These are phyloP conservation scores for Sicyos edulis DNA, from an alignment of 306 rosid genomes.

Conservation along the genomic window DNA sequence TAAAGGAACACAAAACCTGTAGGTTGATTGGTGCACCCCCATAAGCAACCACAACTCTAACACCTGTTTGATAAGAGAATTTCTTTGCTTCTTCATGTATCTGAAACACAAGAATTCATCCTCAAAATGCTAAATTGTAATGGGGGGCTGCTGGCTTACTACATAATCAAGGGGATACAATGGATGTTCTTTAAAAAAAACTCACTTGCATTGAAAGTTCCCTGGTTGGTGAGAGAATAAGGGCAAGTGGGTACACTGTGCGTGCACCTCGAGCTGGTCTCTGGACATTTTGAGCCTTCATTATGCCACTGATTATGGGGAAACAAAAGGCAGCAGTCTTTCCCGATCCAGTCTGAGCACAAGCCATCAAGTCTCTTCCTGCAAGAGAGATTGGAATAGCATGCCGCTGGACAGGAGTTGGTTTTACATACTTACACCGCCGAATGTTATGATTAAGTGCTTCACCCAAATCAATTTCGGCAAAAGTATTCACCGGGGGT, in stretches of 20 bases:
- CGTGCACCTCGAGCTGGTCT: slow-evolving; percentile 71
- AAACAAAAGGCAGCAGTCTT: slow-evolving; percentile 92
- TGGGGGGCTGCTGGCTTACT: background rate
- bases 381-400: slow-evolving; percentile 77
- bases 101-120: slow-evolving; percentile 38
- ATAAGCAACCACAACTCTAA: slow-evolving; percentile 87
- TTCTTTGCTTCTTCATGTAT: slow-evolving; percentile 73
- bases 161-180: background rate
- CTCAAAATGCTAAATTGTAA: background rate
- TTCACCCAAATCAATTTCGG: slow-evolving; percentile 78
- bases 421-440: slow-evolving; percentile 77
- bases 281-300: slow-evolving; percentile 56
- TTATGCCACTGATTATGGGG: slow-evolving; percentile 80
- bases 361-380: slow-evolving; percentile 84
- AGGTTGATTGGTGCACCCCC: slow-evolving; percentile 88
- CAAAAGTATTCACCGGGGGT: slow-evolving; percentile 69
- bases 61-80: slow-evolving; percentile 71
- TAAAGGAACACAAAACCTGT: slow-evolving; percentile 42
- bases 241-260: slow-evolving; percentile 76
- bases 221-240: slow-evolving; percentile 86
- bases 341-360: slow-evolving; percentile 92
- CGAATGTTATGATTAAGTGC: slow-evolving; percentile 65
- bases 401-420: slow-evolving; percentile 85
- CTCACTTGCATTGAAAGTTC: slow-evolving; percentile 87
- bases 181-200: background rate